Percentiles rank a stretch among this genome's conserved stretches.
phyloP scores from a whole-genome alignment of 768 basidiomycete genomes.

The Lentinula raphanica region DNA sequence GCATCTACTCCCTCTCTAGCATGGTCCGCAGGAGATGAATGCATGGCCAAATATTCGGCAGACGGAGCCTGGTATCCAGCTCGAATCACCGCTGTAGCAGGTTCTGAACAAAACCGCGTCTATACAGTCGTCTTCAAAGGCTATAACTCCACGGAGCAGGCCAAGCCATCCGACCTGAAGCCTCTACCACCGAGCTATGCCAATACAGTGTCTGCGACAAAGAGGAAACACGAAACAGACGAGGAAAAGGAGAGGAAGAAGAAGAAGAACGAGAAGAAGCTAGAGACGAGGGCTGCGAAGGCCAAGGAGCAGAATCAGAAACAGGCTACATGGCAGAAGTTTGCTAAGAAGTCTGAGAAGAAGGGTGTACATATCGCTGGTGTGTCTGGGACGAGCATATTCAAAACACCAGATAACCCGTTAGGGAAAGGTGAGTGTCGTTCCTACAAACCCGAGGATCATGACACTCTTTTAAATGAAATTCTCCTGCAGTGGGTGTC shows the following conservation, averaged over 20 bases:
- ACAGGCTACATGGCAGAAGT: conserved; percentile 90
- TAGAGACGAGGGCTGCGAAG: conserved; percentile 77
- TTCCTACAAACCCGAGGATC: conserved; percentile 13
- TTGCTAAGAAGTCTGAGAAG: conserved; percentile 91
- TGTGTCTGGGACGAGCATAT: conserved; percentile 83
- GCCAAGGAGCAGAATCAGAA: conserved; percentile 83
- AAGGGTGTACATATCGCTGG: conserved; percentile 91
- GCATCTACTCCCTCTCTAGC: conserved; percentile 44
- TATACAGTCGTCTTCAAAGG: conserved; percentile 90
- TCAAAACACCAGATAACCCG: conserved; percentile 92
- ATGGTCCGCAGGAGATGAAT: conserved; percentile 83
- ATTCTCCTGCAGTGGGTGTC: conserved; percentile 63
- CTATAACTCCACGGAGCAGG: conserved; percentile 86
- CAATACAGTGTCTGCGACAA: conserved; percentile 42
- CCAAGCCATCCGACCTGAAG: conserved; percentile 69
- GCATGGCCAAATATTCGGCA: conserved; percentile 78
- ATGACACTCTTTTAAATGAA: conserved; percentile 13
- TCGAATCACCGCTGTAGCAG: conserved; percentile 79
- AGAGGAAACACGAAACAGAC: conserved; percentile 72
- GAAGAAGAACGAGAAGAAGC: conserved; percentile 93
- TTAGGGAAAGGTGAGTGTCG: conserved; percentile 66
- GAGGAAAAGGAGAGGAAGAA: conserved; percentile 91
- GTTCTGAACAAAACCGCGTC: conserved; percentile 73
- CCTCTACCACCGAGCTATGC: conserved; percentile 56
- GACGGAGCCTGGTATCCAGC: conserved; percentile 88